A percentile compares a stretch with the other conserved stretches of the same genome.
Evolutionary conservation across 495 filamentous ascomycete species (phyloP).

Genomic region (Neurospora sublineolata): DNA sequence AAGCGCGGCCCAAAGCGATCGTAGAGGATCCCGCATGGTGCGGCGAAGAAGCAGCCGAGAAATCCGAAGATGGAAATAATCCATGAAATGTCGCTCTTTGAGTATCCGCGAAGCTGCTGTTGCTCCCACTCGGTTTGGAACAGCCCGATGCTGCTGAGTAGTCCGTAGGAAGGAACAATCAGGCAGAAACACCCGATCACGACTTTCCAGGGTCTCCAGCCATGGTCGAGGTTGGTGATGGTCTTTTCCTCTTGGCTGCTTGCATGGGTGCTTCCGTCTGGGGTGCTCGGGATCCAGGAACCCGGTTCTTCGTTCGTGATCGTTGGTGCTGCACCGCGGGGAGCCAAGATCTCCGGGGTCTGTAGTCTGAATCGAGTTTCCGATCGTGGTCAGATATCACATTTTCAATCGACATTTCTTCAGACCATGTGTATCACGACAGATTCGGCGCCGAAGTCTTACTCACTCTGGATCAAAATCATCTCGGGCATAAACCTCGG

Average conservation of each 20-base stretch:
- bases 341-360: neutral
- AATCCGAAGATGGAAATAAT: constrained; percentile 23
- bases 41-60: constrained; percentile 14
- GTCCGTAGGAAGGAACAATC: constrained; percentile 16
- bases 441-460: neutral
- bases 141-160: constrained; percentile 19
- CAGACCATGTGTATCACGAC: neutral
- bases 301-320: constrained; percentile 3
- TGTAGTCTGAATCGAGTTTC: neutral
- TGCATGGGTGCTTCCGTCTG: neutral
- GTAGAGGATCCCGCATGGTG: constrained; percentile 12
- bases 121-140: constrained; percentile 20
- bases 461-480: neutral
- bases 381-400: constrained; percentile 15
- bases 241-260: neutral
- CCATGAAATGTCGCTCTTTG: constrained; percentile 16
- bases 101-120: constrained; percentile 8
- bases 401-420: neutral
- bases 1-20: constrained; percentile 10
- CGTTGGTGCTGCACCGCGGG: neutral
- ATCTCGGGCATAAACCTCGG: neutral
- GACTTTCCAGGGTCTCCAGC: constrained; percentile 16
- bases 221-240: constrained; percentile 1
- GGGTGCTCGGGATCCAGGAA: neutral
- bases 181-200: constrained; percentile 18